Evolutionary conservation across 140 eudicot genomes (phyloP).

Genomic region (Eryngium alpinum): DNA sequence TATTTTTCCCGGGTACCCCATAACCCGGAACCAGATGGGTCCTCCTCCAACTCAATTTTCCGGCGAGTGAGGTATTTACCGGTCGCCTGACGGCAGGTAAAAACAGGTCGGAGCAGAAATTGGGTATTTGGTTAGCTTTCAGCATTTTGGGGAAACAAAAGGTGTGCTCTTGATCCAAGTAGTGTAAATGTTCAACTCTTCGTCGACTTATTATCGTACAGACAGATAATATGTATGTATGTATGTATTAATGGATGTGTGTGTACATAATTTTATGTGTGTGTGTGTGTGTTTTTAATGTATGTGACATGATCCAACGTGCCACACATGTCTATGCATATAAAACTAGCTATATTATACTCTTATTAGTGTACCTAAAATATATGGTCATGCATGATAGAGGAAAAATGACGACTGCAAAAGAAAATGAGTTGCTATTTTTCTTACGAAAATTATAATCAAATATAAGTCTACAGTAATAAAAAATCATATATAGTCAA

Average conservation of each 20-base stretch:
- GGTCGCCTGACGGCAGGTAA: conserved; percentile 29
- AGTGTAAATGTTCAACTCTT: not conserved
- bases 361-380: not conserved
- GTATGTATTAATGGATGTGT: not conserved
- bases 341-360: not conserved
- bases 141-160: conserved; percentile 25
- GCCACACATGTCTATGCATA: not conserved
- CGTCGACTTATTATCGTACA: not conserved
- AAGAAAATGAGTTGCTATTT: too few species aligned
- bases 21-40: conserved; percentile 13
- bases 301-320: conserved; percentile 3
- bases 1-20: conserved; percentile 6
- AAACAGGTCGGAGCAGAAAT: not conserved
- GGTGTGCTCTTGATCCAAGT: not conserved
- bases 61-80: conserved; percentile 25
- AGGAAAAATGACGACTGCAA: not conserved
- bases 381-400: not conserved
- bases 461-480: too few species aligned
- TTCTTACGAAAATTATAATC: too few species aligned
- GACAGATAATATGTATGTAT: not conserved
- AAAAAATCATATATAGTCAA: too few species aligned
- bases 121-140: conserved; percentile 34
- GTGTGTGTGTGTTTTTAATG: not conserved
- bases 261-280: too few species aligned
- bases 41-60: not conserved